A percentile compares a stretch with the other conserved stretches of the same genome.
These are phyloP conservation scores for Debaryomycetaceae sp. DNA, from an alignment of 1,139 yeast species.

Conservation along the genomic window DNA sequence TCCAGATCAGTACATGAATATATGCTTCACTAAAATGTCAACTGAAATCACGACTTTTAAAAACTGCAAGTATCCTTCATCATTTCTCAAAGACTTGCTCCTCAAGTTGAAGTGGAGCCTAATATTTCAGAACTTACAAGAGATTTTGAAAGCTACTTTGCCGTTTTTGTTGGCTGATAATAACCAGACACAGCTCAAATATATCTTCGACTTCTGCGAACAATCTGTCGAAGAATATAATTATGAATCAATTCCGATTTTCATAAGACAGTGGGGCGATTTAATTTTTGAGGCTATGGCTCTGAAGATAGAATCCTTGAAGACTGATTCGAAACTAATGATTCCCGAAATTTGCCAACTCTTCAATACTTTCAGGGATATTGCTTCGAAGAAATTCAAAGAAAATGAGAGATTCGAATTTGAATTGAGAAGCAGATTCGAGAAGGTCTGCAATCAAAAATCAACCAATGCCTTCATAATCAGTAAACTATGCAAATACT, in stretches of 20 bases:
- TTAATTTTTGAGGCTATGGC: constrained; percentile 8
- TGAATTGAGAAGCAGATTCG: constrained; percentile 27
- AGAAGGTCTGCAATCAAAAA: constrained; percentile 19
- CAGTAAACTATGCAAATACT: constrained; percentile 29
- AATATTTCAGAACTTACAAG: constrained; percentile 25
- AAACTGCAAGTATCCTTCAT: constrained; percentile 20
- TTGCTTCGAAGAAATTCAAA: constrained; percentile 10
- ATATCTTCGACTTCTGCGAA: constrained; percentile 17
- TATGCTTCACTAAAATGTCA: constrained; percentile 13
- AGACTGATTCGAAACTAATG: constrained; percentile 4
- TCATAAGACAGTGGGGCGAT: constrained; percentile 20
- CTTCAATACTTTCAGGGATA: constrained; percentile 8
- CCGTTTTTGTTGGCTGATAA: constrained; percentile 16
- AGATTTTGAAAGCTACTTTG: constrained; percentile 15
- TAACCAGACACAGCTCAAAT: constrained; percentile 13
- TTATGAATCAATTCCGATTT: constrained; percentile 17
- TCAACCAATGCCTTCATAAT: constrained; percentile 18
- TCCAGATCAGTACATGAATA: constrained; percentile 17
- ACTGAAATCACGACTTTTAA: constrained; percentile 18
- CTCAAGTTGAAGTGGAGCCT: constrained; percentile 27
- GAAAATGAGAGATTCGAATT: constrained; percentile 21
- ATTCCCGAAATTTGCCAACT: constrained; percentile 9
- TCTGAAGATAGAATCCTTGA: constrained; percentile 5
- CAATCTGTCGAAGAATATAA: constrained; percentile 14
- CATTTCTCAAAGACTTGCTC: constrained; percentile 18